phyloP scores from a whole-genome alignment of 1,139 yeast species.

The Kodamaea fungicola region DNA sequence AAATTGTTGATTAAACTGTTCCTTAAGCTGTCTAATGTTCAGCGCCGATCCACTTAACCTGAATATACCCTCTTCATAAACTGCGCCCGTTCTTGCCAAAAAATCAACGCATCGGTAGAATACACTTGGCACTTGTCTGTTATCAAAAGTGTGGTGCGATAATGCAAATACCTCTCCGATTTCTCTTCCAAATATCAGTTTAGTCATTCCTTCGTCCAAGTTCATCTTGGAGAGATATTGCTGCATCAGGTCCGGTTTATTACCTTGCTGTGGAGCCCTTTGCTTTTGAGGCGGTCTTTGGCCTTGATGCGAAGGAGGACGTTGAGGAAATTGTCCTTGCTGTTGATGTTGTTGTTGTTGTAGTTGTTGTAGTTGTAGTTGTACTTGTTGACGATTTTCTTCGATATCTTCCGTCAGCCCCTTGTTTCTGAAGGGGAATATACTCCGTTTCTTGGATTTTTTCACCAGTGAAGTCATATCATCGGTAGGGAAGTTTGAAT shows the following conservation, averaged over 20 bases:
- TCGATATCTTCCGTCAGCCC: constrained; percentile 5
- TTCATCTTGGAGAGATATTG: constrained; percentile 39
- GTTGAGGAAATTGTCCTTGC: not conserved
- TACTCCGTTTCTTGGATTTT: constrained; percentile 51
- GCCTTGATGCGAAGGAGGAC: not conserved
- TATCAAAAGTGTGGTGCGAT: constrained; percentile 47
- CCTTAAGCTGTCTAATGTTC: constrained; percentile 68
- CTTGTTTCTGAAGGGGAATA: constrained; percentile 54
- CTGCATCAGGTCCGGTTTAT: constrained; percentile 20
- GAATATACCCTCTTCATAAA: constrained; percentile 87
- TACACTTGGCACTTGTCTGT: constrained; percentile 65
- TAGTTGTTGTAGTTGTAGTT: constrained; percentile 3
- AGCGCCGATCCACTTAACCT: constrained; percentile 88
- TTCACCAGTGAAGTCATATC: constrained; percentile 15
- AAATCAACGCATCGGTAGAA: constrained; percentile 74
- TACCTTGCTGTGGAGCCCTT: not conserved
- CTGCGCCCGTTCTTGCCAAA: constrained; percentile 64
- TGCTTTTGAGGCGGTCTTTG: not conserved
- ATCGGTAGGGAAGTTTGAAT: not conserved
- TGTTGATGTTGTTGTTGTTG: constrained; percentile 2
- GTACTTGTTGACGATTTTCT: constrained; percentile 1
- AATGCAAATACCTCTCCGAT: constrained; percentile 49
- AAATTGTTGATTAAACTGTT: constrained; percentile 56
- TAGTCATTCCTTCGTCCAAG: constrained; percentile 33
- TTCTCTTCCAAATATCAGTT: constrained; percentile 63